Percentiles rank a stretch among this genome's conserved stretches.
Conservation (phyloP, 495 filamentous ascomycete species). For the Ramalina peruviana region DNA sequence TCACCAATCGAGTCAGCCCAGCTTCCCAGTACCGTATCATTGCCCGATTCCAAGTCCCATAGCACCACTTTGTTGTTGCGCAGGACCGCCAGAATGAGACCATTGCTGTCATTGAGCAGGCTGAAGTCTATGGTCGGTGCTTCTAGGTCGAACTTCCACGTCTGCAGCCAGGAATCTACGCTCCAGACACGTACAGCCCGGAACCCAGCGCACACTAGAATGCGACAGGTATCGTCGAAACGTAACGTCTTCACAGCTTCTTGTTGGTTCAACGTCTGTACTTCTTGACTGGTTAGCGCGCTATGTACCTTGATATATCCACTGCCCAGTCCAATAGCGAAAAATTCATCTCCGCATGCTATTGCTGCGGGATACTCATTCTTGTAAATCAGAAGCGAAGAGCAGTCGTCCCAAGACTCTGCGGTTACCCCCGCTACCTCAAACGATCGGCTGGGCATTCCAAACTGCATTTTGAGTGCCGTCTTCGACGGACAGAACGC, state of each 20-base stretch:
- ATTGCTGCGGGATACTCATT: conserved; percentile 1
- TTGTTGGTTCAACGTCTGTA: conserved; percentile 9
- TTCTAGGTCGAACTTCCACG: conserved; percentile 10
- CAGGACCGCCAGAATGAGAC: conserved; percentile 11
- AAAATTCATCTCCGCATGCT: conserved; percentile 6
- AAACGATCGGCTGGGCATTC: conserved; percentile 7
- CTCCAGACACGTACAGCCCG: conserved; percentile 16
- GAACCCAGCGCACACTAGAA: conserved; percentile 12
- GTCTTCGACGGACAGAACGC: conserved; percentile 19
- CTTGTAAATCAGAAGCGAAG: conserved; percentile 11
- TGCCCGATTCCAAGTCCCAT: conserved; percentile 15
- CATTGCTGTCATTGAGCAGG: conserved; percentile 7
- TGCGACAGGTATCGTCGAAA: conserved; percentile 9
- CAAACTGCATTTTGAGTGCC: conserved; percentile 12
- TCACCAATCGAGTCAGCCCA: conserved; percentile 13
- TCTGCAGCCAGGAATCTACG: conserved; percentile 4
- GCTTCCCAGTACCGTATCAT: conserved; percentile 3
- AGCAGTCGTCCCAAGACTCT: conserved; percentile 17
- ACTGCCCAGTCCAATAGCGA: conserved; percentile 7
- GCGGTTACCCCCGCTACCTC: conserved; percentile 13
- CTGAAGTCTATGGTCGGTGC: conserved; percentile 8
- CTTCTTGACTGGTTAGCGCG: conserved; percentile 12
- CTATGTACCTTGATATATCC: conserved; percentile 15
- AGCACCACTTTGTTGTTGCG: conserved; percentile 12
- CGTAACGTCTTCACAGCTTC: conserved; percentile 10